phyloP scores from a whole-genome alignment of 345 rosid genomes.

The Syzygium aqueum region DNA sequence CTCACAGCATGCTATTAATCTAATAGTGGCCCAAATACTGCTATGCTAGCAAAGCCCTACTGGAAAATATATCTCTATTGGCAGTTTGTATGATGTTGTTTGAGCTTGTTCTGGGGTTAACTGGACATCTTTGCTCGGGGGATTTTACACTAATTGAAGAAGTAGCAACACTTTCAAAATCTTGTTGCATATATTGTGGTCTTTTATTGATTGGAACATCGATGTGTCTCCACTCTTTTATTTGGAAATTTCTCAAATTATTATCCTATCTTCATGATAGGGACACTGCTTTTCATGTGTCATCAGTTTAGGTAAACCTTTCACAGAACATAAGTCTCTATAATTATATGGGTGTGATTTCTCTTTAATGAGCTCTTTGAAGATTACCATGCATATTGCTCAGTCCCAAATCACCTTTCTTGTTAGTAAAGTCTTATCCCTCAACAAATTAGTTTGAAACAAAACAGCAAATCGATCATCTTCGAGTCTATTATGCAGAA shows the following conservation, averaged over 20 bases:
- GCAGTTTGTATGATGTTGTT: background rate
- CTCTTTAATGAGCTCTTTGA: background rate
- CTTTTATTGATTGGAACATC: background rate
- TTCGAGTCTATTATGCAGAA: background rate
- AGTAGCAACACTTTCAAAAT: background rate
- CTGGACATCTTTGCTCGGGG: background rate
- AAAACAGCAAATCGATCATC: background rate
- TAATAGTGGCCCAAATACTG: no score
- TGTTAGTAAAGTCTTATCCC: background rate
- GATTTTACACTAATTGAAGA: background rate
- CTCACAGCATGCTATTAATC: no score
- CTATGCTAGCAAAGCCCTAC: no score
- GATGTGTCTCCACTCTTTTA: background rate
- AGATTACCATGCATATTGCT: background rate
- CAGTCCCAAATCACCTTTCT: background rate
- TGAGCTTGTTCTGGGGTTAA: background rate
- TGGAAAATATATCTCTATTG: background rate
- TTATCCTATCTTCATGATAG: background rate
- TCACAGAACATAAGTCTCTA: background rate
- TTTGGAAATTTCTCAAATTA: background rate
- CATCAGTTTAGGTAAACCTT: background rate
- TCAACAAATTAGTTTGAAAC: background rate
- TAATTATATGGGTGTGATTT: background rate
- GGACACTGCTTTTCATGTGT: background rate
- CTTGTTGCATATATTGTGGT: background rate